These are phyloP conservation scores for Calonectria pauciramosa DNA, from an alignment of 2,329 filamentous ascomycete genomes.

Conservation along the genomic window DNA sequence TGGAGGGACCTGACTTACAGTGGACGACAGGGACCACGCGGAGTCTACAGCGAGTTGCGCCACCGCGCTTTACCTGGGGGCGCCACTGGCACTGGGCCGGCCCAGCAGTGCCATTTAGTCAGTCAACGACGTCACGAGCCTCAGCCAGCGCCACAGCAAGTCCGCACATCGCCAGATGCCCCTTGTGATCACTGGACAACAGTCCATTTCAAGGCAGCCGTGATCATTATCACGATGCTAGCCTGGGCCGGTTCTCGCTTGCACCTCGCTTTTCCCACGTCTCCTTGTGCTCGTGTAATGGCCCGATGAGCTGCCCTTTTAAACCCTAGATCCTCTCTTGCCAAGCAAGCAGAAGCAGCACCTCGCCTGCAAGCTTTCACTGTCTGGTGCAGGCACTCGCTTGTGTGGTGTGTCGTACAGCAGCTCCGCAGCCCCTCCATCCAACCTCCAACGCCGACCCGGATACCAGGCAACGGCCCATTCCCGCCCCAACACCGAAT, in stretches of 20 bases:
- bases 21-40: not conserved
- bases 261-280: not conserved
- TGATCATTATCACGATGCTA: constrained; percentile 20
- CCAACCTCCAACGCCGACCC: constrained; percentile 13
- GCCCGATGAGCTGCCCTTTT: not conserved
- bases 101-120: not conserved
- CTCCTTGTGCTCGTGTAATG: not conserved
- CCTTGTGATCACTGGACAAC: constrained; percentile 25
- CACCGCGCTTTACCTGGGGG: not conserved
- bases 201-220: constrained; percentile 22
- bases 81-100: constrained; percentile 4
- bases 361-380: not conserved
- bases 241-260: not conserved
- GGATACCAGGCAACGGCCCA: constrained; percentile 3
- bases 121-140: constrained; percentile 27
- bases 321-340: not conserved
- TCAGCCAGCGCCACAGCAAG: constrained; percentile 13
- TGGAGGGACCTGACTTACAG: not conserved
- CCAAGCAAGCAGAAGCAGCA: not conserved
- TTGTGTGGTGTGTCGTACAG: constrained; percentile 6
- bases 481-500: not conserved
- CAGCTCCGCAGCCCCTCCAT: constrained; percentile 23
- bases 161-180: constrained; percentile 22
- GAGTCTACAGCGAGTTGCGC: constrained; percentile 6
- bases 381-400: not conserved